Evolutionary conservation across 1,139 yeast genomes (phyloP).

Genomic region (Magnusiomyces fungicola): DNA sequence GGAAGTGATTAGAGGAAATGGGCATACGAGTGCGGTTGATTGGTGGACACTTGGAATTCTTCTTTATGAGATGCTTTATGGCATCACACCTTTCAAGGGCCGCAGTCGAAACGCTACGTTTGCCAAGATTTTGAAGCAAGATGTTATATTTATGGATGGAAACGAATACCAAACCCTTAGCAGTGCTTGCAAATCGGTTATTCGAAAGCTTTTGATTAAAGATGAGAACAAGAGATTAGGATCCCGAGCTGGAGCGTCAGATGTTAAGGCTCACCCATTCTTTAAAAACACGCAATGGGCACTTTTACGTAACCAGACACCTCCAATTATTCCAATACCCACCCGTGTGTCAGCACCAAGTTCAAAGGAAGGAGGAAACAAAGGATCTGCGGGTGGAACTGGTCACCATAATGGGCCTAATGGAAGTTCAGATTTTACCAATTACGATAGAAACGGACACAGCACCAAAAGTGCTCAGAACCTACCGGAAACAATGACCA

Average conservation of each 20-base stretch:
- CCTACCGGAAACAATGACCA: slow-evolving; percentile 3
- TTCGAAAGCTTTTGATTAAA: slow-evolving; percentile 74
- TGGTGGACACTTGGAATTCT: slow-evolving; percentile 99
- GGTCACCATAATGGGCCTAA: slow-evolving; percentile 14
- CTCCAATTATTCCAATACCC: slow-evolving; percentile 89
- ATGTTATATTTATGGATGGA: slow-evolving; percentile 59
- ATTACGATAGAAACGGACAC: slow-evolving; percentile 19
- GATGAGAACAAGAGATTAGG: slow-evolving; percentile 87
- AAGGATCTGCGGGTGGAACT: slow-evolving; percentile 17
- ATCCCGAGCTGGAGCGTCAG: slow-evolving; percentile 89
- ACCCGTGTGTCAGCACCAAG: slow-evolving; percentile 35
- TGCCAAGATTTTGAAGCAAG: slow-evolving; percentile 76
- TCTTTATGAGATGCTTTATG: slow-evolving; percentile 87
- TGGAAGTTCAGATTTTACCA: slow-evolving; percentile 30
- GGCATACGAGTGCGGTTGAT: slow-evolving; percentile 96
- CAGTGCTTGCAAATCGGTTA: slow-evolving; percentile 67
- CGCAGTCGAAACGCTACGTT: slow-evolving; percentile 80
- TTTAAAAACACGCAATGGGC: slow-evolving; percentile 96
- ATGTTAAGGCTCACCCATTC: slow-evolving; percentile 80
- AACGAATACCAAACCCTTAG: slow-evolving; percentile 46
- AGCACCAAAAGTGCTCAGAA: slow-evolving; percentile 19
- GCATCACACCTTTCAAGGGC: slow-evolving; percentile 95
- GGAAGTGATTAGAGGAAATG: slow-evolving; percentile 92
- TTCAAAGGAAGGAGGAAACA: slow-evolving; percentile 26
- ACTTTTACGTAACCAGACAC: slow-evolving; percentile 77